phyloP scores from a whole-genome alignment of 805 yeast species.

The Candida krabiensis region DNA sequence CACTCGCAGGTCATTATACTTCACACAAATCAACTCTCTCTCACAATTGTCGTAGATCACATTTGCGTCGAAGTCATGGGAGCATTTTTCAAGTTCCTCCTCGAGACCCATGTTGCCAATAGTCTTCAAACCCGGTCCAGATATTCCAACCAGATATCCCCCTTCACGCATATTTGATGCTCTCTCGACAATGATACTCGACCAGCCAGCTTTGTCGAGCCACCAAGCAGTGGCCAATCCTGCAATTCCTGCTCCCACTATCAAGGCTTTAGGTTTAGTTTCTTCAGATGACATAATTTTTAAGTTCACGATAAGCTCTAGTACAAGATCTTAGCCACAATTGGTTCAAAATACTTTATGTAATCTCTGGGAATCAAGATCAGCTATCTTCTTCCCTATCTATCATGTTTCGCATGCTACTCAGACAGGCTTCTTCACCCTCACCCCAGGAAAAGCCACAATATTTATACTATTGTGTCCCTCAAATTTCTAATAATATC shows the following conservation, averaged over 20 bases:
- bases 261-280: not conserved
- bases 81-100: not conserved
- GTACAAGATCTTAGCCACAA: no score
- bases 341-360: no score
- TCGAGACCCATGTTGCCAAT: not conserved
- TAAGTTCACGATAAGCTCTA: no score
- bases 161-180: not conserved
- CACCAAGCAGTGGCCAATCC: not conserved
- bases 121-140: not conserved
- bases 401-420: no score
- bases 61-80: not conserved
- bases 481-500: no score
- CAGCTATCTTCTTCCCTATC: no score
- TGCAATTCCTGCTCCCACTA: not conserved
- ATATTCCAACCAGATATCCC: not conserved
- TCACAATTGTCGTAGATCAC: not conserved
- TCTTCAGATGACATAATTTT: no score
- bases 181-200: not conserved
- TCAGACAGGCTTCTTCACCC: no score
- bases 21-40: not conserved
- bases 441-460: no score
- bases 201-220: not conserved
- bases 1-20: not conserved
- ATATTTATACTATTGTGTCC: no score
- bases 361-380: no score